Base-by-base conservation (phyloP, 306 rosid genomes). In the Delonix regia region DNA sequence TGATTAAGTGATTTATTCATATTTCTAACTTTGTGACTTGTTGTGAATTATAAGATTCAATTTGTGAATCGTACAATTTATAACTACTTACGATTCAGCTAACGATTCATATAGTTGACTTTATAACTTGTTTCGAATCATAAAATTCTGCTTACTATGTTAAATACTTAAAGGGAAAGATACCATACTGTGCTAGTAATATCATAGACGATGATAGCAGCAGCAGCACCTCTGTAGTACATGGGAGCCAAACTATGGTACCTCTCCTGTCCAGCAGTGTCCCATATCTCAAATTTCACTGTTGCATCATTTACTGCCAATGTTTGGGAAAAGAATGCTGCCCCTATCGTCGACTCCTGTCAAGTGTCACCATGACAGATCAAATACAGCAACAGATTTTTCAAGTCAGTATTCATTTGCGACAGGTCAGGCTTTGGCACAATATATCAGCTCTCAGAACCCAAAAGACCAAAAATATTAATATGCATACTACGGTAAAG, bases 161-260 rank as follows among this genome's bases (percentile, higher is more conserved):
- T n/a, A n/a, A n/a, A n/a, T n/a, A n/a, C n/a, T 24, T 65, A 62
- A 76, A 80, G 56, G 69, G 9, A 64, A 74, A 83, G 64, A 53
- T 41, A 79, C 61, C 83, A 69, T 85, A 88, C 91, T 3, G 56
- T 5, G 60, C 80, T 88, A 28, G 91, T 88, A 79, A 88, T 88
- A 78, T 88, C 91, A 10, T 88, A 88, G 86, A 88, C 91, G 57
- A 88, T 88, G 78, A 88, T 85, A 80, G 91, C 89, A 63, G 89
- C 91, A 55, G 91, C 91, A 42, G 91, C 91, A 4, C 91, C 91
- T 85, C 91, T 81, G 87, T 88, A 88, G 66, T 88, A 88, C 91
- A 88, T 88, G 69, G 91, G 91, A 78, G 91, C 91, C 85, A 88
- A 73, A 67, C 91, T 88, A 69, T 88, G 91, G 75, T 88, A 88